These are phyloP conservation scores for Zymoseptoria pseudotritici DNA, from an alignment of 2,329 filamentous ascomycete species.

Conservation along the genomic window DNA sequence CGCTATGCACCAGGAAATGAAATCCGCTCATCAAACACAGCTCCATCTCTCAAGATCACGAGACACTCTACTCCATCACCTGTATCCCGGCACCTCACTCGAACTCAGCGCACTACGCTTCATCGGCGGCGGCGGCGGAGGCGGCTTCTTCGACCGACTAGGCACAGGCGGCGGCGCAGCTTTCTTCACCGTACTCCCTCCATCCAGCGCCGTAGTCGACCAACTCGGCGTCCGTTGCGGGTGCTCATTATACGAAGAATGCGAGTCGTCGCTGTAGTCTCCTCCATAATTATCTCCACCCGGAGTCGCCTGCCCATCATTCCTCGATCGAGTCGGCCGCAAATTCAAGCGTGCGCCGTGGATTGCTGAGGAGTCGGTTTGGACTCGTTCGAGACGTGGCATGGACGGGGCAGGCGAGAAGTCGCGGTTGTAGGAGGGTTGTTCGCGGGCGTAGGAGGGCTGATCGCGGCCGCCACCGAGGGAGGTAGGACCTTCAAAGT, in stretches of 20 bases:
- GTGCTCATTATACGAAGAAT: conserved; percentile 34
- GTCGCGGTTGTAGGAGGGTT: conserved; percentile 32
- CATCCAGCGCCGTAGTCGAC: conserved; percentile 24
- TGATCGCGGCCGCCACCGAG: conserved; percentile 28
- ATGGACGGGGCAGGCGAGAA: conserved; percentile 38
- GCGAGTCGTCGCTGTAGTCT: conserved; percentile 45
- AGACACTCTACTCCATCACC: neutral
- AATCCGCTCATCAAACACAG: neutral
- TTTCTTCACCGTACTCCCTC: conserved; percentile 40
- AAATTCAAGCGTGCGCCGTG: conserved; percentile 42
- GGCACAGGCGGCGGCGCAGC: conserved; percentile 55
- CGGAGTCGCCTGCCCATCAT: conserved; percentile 27
- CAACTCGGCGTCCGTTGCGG: conserved; percentile 43
- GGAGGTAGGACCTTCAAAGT: conserved; percentile 47
- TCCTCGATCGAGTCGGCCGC: conserved; percentile 31
- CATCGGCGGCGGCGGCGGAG: conserved; percentile 55
- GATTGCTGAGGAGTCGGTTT: conserved; percentile 48
- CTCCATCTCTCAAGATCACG: neutral
- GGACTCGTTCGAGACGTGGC: conserved; percentile 44
- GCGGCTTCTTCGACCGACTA: conserved; percentile 55
- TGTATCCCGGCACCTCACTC: conserved; percentile 24
- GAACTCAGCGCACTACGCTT: conserved; percentile 49
- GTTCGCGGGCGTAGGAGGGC: neutral
- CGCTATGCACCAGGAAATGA: neutral
- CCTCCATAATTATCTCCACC: conserved; percentile 43